Evolutionary conservation across 2,329 filamentous ascomycete species (phyloP), one percentile per base, ranked within the genome.

Genomic region (Sporothrix pseudoabietina): DNA sequence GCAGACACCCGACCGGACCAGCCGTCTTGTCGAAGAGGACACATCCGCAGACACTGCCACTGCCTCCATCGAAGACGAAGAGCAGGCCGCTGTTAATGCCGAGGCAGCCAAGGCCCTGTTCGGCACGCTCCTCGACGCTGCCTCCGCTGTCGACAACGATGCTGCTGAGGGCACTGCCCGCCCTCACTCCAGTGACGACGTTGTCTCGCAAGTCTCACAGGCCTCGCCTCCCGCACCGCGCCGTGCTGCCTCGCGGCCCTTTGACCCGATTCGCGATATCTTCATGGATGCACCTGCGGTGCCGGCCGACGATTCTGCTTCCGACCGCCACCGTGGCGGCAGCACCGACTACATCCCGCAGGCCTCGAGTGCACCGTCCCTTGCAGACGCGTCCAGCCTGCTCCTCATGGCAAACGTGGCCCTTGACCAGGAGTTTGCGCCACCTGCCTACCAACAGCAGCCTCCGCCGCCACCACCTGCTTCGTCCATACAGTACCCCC

Each of bases 241-340:
- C 44, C 72, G 73, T 5, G 77, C 74, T 16, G 76, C 73, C n/a
- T 81, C 82, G 12, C 80, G 82, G 32, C 82, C 83, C 0, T 85
- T 84, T 73, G 83, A 85, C 75, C 83, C 83, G 1, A 82, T 85
- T 32, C 78, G 83, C 59, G 83, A 85, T 70, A 81, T 84, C 6
- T 84, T 85, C 70, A 65, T 74, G 71, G 72, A 75, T 55, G 75
- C 81, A 6, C 1, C 35, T 4, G 22, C 61, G 12, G 74, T 81
- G 7, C 22, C 49, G 26, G 22, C 30, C 19, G 47, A 54, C 12
- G 65, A 71, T 9, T 41, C 32, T 4, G 65, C 47, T 54, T n/a
- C 32, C 7, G 65, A 52, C 4, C 59, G 49, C 22, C 74, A 41
- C 4, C 39, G 49, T 16, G 32, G 41, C 16, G 32, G 30, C 39